These are phyloP conservation scores for Xylaria flabelliformis DNA, from an alignment of 495 filamentous ascomycete species.

Conservation along the genomic window DNA sequence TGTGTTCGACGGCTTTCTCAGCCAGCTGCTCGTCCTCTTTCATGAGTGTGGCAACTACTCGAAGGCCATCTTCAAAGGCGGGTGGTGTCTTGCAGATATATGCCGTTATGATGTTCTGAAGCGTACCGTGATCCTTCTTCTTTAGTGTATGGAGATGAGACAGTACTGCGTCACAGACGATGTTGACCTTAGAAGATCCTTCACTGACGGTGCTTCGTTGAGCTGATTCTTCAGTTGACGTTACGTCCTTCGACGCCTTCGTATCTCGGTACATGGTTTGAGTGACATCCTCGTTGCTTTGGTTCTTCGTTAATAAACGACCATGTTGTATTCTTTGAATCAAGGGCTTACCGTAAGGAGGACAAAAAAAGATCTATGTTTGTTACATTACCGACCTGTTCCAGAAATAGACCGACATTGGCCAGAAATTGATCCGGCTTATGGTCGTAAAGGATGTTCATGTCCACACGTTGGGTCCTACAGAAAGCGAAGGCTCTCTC, in stretches of 20 bases:
- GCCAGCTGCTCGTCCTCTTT: constrained; percentile 69
- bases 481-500: constrained; percentile 83
- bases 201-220: constrained; percentile 17
- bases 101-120: constrained; percentile 93
- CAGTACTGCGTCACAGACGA: constrained; percentile 86
- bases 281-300: constrained; percentile 90
- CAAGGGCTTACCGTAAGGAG: constrained; percentile 73
- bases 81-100: constrained; percentile 92
- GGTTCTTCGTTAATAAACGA: constrained; percentile 19
- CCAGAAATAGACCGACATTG: constrained; percentile 76
- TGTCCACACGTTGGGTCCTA: constrained; percentile 90
- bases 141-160: constrained; percentile 65
- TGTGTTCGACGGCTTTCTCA: constrained; percentile 89
- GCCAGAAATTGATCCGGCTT: constrained; percentile 80
- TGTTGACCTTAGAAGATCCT: constrained; percentile 74
- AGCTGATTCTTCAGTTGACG: constrained; percentile 23
- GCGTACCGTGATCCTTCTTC: constrained; percentile 60
- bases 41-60: constrained; percentile 77
- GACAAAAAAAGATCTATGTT: constrained; percentile 93
- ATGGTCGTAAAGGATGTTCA: constrained; percentile 98
- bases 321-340: background rate
- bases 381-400: constrained; percentile 83
- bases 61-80: constrained; percentile 83
- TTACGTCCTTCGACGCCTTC: constrained; percentile 43
- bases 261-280: constrained; percentile 94